Percentiles rank a stretch among this genome's conserved stretches.
phyloP scores from a whole-genome alignment of 2,329 filamentous ascomycete species.

The Dactylellina leptospora region DNA sequence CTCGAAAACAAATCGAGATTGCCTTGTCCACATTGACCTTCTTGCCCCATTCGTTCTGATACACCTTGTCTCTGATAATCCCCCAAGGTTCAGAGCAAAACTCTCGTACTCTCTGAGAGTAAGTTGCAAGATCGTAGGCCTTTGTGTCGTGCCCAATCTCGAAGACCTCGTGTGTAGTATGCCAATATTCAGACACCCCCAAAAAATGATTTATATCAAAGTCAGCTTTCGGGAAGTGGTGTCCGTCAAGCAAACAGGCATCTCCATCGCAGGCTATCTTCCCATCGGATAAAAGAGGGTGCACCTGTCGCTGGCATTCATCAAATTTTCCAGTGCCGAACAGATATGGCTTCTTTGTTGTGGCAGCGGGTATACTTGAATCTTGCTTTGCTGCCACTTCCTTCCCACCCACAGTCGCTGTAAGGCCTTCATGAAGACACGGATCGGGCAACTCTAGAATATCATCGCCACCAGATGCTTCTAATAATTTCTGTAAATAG shows the following conservation, averaged over 20 bases:
- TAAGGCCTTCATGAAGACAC: conserved; percentile 82
- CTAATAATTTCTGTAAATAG: conserved; percentile 80
- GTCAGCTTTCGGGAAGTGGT: conserved; percentile 93
- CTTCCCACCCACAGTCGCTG: conserved; percentile 76
- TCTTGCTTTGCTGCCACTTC: conserved; percentile 58
- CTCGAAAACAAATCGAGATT: conserved; percentile 93
- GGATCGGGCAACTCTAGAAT: conserved; percentile 82
- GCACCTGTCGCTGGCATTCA: conserved; percentile 82
- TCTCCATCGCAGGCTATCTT: conserved; percentile 82
- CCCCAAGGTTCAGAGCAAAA: conserved; percentile 89
- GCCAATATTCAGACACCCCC: conserved; percentile 98
- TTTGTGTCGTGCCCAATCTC: conserved; percentile 77
- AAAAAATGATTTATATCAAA: conserved; percentile 98
- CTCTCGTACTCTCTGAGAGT: conserved; percentile 81
- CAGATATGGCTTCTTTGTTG: conserved; percentile 66
- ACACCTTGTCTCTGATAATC: conserved; percentile 73
- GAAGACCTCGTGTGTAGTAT: conserved; percentile 95
- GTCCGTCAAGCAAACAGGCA: conserved; percentile 88
- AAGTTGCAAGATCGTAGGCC: conserved; percentile 87
- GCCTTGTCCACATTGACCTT: conserved; percentile 78
- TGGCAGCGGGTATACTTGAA: conserved; percentile 56
- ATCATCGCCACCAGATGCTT: conserved; percentile 69
- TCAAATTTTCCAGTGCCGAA: conserved; percentile 87
- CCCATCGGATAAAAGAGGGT: conserved; percentile 83
- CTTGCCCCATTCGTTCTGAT: conserved; percentile 74